Evolutionary conservation across 2,329 filamentous ascomycete species (phyloP), one percentile per base, ranked within the genome.

Genomic region (Mycocentrospora acerina): DNA sequence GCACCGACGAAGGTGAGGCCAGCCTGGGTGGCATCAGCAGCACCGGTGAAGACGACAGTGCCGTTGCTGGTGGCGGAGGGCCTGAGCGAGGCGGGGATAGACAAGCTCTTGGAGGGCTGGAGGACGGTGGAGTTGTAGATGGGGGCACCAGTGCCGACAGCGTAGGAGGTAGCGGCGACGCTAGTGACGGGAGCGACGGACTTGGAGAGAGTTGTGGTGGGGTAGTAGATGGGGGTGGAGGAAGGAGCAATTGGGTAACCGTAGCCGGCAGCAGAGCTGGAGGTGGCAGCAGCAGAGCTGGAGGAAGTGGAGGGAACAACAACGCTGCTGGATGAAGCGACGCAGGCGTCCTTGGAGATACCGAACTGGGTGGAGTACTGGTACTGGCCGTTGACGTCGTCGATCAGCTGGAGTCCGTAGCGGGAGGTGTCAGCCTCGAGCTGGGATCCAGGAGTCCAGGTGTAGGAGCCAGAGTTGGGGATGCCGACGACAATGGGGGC

Each of bases 391-490:
- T 71, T 78, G 33, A 71, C 69, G 57, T 82, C 77, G 49, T 77
- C 78, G 51, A 83, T 78, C 54, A 85, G 66, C 61, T 82, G 72
- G 58, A 84, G 70, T 45, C 80, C 81, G 67, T 83, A 83, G 66
- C 72, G 75, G 53, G 71, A 73, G 47, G 59, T 60, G 45, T 77
- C 74, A 19, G 53, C 59, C 54, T 72, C 68, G 43, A 82, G 74
- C 28, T 59, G 47, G 37, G 71, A 60, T 44, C 68, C 55, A 28
- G 78, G 77, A 29, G 74, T 78, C 80, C 79, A 83, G 40, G 47
- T 32, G 71, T 70, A 82, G 47, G 55, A 59, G 43, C 81, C 81
- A 42, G 60, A 71, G 75, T 84, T 83, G 57, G 62, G 47, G 62
- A 79, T 77, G 48, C 64, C 60, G 62, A 80, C 73, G 15, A 53